Evolutionary conservation across 2,329 filamentous ascomycete genomes (phyloP).

Genomic region (Zymoseptoria brevis): DNA sequence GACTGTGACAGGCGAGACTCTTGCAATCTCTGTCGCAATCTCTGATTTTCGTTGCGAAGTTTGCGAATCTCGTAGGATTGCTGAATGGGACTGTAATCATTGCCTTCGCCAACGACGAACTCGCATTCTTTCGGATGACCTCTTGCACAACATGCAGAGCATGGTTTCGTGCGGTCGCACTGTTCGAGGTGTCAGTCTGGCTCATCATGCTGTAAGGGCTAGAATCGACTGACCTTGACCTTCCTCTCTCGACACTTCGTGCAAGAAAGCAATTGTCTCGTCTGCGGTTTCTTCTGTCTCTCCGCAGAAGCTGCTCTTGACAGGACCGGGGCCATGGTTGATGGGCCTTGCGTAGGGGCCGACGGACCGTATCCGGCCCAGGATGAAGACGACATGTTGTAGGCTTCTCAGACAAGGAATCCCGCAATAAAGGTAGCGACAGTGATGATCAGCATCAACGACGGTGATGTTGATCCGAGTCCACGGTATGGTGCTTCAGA

Average conservation of each 20-base stretch:
- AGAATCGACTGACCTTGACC: slow-evolving; percentile 34
- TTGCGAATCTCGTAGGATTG: slow-evolving; percentile 43
- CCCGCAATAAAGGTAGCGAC: background rate
- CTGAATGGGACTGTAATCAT: slow-evolving; percentile 40
- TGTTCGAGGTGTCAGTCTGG: slow-evolving; percentile 13
- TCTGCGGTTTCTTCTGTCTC: slow-evolving; percentile 34
- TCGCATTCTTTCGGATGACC: slow-evolving; percentile 42
- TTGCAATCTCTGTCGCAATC: slow-evolving; percentile 37
- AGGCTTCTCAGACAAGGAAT: background rate
- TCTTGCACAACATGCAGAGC: slow-evolving; percentile 42
- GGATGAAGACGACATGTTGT: slow-evolving; percentile 22
- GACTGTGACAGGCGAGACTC: slow-evolving; percentile 23
- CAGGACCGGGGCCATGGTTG: background rate
- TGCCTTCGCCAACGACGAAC: slow-evolving; percentile 38
- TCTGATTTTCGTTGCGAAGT: slow-evolving; percentile 39
- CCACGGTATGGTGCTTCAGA: slow-evolving; percentile 3
- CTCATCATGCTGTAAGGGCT: slow-evolving; percentile 1
- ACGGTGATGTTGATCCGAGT: background rate
- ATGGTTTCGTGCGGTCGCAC: slow-evolving; percentile 45
- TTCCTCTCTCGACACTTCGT: slow-evolving; percentile 44
- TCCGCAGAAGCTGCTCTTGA: slow-evolving; percentile 19
- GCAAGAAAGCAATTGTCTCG: slow-evolving; percentile 40
- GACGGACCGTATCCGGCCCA: slow-evolving; percentile 24
- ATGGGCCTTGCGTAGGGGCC: slow-evolving; percentile 14
- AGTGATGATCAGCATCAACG: background rate